phyloP scores from a whole-genome alignment of 345 rosid genomes.

The Excoecaria cochinchinensis region DNA sequence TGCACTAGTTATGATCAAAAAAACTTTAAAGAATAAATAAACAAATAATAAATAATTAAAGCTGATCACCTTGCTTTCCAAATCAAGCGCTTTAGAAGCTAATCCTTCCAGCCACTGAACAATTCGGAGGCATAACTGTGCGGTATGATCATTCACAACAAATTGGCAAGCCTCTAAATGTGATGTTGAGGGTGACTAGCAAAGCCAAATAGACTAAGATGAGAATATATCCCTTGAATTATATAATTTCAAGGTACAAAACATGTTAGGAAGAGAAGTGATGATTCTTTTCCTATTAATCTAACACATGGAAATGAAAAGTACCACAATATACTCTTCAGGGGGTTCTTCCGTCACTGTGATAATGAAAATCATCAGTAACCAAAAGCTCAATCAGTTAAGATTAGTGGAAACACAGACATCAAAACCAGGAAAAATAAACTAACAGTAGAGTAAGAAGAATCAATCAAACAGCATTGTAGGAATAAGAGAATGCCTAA shows the following conservation, averaged over 20 bases:
- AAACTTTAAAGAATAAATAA: slow-evolving; percentile 12
- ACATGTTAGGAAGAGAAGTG: neutral
- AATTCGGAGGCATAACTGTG: slow-evolving; percentile 90
- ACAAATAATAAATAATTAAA: neutral
- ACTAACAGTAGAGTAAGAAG: neutral
- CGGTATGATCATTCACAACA: slow-evolving; percentile 79
- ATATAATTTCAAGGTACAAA: neutral
- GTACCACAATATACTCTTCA: slow-evolving; percentile 62
- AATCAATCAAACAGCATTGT: neutral
- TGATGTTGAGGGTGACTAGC: slow-evolving; percentile 83
- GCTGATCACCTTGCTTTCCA: slow-evolving; percentile 77
- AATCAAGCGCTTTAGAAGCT: slow-evolving; percentile 92
- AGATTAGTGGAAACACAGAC: slow-evolving; percentile 7
- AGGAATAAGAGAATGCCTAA: neutral
- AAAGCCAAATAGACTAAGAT: slow-evolving; percentile 18
- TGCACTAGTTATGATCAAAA: slow-evolving; percentile 13
- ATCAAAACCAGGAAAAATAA: neutral
- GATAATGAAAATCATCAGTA: slow-evolving; percentile 7
- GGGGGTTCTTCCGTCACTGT: slow-evolving; percentile 82
- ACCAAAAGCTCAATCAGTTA: slow-evolving; percentile 13
- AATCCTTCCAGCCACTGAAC: slow-evolving; percentile 94
- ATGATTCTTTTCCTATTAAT: neutral
- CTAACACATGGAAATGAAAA: slow-evolving; percentile 4
- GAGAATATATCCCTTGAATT: slow-evolving; percentile 10
- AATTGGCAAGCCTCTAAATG: slow-evolving; percentile 94